Evolutionary conservation across 305 asterid genomes (phyloP), one percentile per base, ranked within the genome.

Genomic region (Stenogyne calaminthoides): DNA sequence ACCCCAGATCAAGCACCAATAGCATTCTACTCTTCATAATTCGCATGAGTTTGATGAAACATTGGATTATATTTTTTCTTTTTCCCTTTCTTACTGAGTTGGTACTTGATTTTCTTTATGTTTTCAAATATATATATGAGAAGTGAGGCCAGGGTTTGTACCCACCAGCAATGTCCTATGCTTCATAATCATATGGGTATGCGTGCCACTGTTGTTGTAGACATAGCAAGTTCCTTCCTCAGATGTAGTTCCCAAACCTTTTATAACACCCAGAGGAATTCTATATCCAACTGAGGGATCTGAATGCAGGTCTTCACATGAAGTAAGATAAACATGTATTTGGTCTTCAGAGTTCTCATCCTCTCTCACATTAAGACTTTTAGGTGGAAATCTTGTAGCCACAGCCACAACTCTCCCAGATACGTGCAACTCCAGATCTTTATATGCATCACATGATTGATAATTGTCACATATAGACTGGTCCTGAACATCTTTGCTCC

Each of bases 151-250:
- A 40, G 42, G 51, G 62, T 29, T 46, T 63, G 77, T 42, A 72
- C 88, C 10, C 74, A 93, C 98, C 97, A 93, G 79, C 76, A 93
- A 75, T 34, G 98, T 93, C 74, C 97, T 83, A 67, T 93, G 97
- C 84, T 88, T 93, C 96, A 93, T 85, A 63, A 91, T 89, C 78
- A 81, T 80, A 80, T 93, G 98, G 29, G 98, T 93, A 80, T 87
- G 85, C 68, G 81, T 51, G 77, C 96, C 98, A 71, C 39, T 55
- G 51, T 57, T 77, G 80, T 86, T 76, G 70, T 87, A 88, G 70
- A 89, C 91, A 74, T 82, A 77, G 76, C 98, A 93, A 58, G 86
- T 81, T 65, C 94, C 96, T 88, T 93, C 98, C 37, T 93, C 97
- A n/a, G 97, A 81, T 75, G 85, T 80, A 64, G 91, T 88, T 52